These are phyloP conservation scores for Trichoderma aggressivum DNA, from an alignment of 2,329 filamentous ascomycete genomes.

Conservation along the genomic window DNA sequence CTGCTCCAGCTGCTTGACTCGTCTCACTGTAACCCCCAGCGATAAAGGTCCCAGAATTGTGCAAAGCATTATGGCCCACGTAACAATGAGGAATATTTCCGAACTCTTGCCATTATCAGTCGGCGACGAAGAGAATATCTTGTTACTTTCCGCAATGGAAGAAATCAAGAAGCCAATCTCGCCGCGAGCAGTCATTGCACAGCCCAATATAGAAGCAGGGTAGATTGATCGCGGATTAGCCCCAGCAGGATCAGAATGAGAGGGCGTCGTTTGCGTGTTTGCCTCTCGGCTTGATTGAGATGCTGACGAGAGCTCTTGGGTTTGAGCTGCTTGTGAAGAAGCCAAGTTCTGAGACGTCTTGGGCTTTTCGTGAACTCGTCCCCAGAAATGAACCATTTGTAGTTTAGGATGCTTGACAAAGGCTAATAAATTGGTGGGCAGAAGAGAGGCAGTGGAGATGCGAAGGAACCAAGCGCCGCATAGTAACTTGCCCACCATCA, in stretches of 20 bases:
- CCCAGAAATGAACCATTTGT: conserved; percentile 4
- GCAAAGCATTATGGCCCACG: conserved; percentile 45
- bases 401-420: background rate
- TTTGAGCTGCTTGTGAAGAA: background rate
- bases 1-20: conserved; percentile 29
- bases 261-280: background rate
- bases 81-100: conserved; percentile 15
- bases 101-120: background rate
- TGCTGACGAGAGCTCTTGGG: background rate
- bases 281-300: background rate
- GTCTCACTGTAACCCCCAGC: conserved; percentile 45
- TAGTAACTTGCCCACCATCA: conserved; percentile 59
- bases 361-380: background rate
- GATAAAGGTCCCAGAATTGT: conserved; percentile 50
- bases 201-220: conserved; percentile 15
- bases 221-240: conserved; percentile 14
- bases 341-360: background rate
- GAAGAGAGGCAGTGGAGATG: background rate
- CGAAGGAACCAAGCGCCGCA: conserved; percentile 58
- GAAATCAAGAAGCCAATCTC: conserved; percentile 21
- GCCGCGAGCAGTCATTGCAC: conserved; percentile 18
- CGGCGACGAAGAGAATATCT: background rate
- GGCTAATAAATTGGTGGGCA: background rate
- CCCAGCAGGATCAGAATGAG: background rate
- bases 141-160: conserved; percentile 18